Base-by-base conservation (phyloP, 2,329 filamentous ascomycete genomes). In the Trichocomaceae sp. region DNA sequence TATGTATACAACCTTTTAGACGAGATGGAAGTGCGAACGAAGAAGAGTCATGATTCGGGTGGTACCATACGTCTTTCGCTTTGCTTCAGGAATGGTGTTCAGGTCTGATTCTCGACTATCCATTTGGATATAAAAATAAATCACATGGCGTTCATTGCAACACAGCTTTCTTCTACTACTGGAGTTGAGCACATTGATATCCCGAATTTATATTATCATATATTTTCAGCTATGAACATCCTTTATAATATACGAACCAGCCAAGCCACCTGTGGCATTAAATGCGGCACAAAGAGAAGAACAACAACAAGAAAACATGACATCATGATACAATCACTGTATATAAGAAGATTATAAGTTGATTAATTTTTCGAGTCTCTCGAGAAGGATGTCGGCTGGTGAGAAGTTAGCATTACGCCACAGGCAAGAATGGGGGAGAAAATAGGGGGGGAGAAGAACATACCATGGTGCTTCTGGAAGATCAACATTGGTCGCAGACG, bases 401-500 rank as follows among this genome's bases (percentile, higher is more conserved):
- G n/a, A 58, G 47, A 50, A 42, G 33, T 50, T 55, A 51, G 53
- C 39, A 47, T 13, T n/a, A 17, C 31, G 17, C 17, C 37, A 20
- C n/a, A 51, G 9, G 7, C 2, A 20, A 17, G 10, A 10, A 2
- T 9, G 10, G 19, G 19, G n/a, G 39, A 35, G 35, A 17, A 23
- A 47, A 13, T 13, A 19, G 44, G 47, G 17, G 5, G 7, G 26
- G 7, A 45, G 26, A 26, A 44, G 12, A 47, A 52, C 74, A 66
- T 64, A 76, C 75, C 91, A 73, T 97, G 92, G 69, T 87, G 83
- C 79, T 90, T 83, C 82, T 96, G 87, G 79, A 96, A 93, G 66
- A 91, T 85, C 63, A 96, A 75, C 91, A 96, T 96, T 44, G 90
- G 91, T 64, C 90, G 78, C 68, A 96, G 75, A 50, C 90, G 78